Base-by-base conservation (phyloP, 805 yeast species). In the Ogataea sp. region DNA sequence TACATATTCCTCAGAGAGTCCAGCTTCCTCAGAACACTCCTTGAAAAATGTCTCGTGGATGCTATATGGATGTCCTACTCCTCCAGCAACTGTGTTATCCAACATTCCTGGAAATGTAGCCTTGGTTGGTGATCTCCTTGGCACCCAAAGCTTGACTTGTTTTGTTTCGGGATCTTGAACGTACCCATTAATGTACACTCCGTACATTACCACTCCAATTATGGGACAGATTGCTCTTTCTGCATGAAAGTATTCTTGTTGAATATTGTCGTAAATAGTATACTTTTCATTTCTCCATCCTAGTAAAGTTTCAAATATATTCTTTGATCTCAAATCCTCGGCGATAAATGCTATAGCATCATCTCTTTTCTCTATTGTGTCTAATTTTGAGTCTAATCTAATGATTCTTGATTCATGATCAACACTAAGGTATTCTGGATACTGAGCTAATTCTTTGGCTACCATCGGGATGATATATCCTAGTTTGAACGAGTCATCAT, bases 31-130 rank as follows among this genome's bases (percentile, higher is more conserved):
- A 43, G 67, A 68, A 51, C 95, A 78, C 56, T 93, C 98, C 55
- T 93, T 93, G 16, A 84, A 48, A 3, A 80, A 76, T 0, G 97
- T 90, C 34, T 86, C 95, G 52, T 67, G 62, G 2, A 78, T 64
- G 0, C 88, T 86, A 47, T 75, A 67, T 0, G 95, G 96, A 56
- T 80, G 70, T 0, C 95, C 96, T 4, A 93, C 52, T 0, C 98
- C 98, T 1, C 98, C 98, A 0, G 96, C 98, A 6, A 93, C 84
- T 1, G 95, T 87, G 57, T 89, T 90, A 57, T 93, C 98, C 29
- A 89, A 70, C 83, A 77, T 82, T 0, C 84, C 83, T 0, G 98
- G 97, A 63, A 76, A 90, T 0, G 98, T 93, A 15, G 81, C 81
- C 57, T 93, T 93, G 2, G 78, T 70, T 5, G 65, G 57, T 0